Base-by-base conservation (phyloP, 495 filamentous ascomycete genomes). In the Talaromyces trachyspermus region DNA sequence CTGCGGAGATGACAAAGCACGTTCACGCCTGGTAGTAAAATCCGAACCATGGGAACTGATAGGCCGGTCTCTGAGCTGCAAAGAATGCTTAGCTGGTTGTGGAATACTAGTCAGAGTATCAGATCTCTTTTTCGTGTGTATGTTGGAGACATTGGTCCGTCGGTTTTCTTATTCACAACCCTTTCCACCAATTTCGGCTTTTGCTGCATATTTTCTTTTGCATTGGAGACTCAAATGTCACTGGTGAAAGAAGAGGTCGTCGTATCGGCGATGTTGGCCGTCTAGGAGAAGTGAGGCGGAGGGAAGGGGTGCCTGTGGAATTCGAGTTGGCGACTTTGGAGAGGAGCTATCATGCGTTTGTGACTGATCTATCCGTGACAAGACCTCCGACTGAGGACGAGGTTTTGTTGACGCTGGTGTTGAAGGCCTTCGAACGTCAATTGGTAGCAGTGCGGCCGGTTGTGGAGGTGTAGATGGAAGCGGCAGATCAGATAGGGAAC, bases 401-500 rank as follows among this genome's bases (percentile, higher is more conserved):
- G 39, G 61, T n/a, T 58, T 26, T 19, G 18, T 58, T 11, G 59
- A 58, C 5, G 35, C 46, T 27, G 69, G 64, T 25, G 69, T 71
- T 5, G 53, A 54, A 10, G 69, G 64, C 19, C 65, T 63, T 11
- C 61, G 55, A 37, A 53, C 53, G 17, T 64, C 61, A 29, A 56
- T 58, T 11, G 68, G 54, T 18, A 66, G 75, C 46, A 67, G 25
- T 24, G 53, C 52, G 4, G 63, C 66, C 10, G 56, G 49, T 26
- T 64, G 64, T 30, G 65, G 59, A 19, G 62, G 66, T 17, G 68
- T 62, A 59, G 84, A 77, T 4, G 75, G 68, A 33, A 70, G 72
- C 57, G 86, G 85, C 22, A 98, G 69, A 58, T 98, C 92, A 12
- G 89, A 95, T 18, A 98, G 65, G 18, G 91, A 96, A 63, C 89